These are phyloP conservation scores for Beauveria medogensis DNA, from an alignment of 2,329 filamentous ascomycete genomes.

Conservation along the genomic window DNA sequence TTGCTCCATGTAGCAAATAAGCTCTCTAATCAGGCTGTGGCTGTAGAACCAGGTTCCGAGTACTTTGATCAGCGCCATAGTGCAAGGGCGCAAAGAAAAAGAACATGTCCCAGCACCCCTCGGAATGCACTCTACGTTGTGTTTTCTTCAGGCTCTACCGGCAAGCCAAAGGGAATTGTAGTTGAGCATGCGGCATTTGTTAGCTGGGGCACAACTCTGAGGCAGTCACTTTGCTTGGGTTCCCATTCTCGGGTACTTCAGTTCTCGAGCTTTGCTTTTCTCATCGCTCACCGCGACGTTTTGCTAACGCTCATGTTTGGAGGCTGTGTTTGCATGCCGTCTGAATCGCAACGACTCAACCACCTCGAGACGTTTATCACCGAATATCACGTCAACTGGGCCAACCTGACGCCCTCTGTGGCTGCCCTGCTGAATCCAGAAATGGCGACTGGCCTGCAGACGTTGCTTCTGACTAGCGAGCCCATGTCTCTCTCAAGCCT, in stretches of 20 bases:
- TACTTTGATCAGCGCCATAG: not conserved
- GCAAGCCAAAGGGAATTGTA: constrained; percentile 43
- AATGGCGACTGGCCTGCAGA: not conserved
- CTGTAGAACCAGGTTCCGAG: not conserved
- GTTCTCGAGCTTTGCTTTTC: constrained; percentile 10
- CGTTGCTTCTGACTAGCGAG: not conserved
- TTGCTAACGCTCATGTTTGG: constrained; percentile 3
- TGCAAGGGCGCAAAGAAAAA: not conserved
- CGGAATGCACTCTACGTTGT: constrained; percentile 27
- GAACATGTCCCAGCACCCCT: not conserved
- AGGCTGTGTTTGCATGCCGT: constrained; percentile 11
- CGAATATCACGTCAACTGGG: constrained; percentile 9
- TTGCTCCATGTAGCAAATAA: not conserved
- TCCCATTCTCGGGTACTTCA: constrained; percentile 4
- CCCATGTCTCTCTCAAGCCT: not conserved
- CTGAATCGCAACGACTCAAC: constrained; percentile 8
- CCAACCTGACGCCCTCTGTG: constrained; percentile 5
- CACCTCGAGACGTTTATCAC: constrained; percentile 10
- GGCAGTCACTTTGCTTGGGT: not conserved
- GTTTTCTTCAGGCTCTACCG: constrained; percentile 47
- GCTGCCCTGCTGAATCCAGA: not conserved
- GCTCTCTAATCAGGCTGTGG: not conserved
- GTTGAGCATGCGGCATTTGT: constrained; percentile 15
- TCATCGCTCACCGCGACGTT: constrained; percentile 4
- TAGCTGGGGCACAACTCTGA: not conserved